phyloP scores from a whole-genome alignment of 805 yeast species.

The Blastobotrys americana region DNA sequence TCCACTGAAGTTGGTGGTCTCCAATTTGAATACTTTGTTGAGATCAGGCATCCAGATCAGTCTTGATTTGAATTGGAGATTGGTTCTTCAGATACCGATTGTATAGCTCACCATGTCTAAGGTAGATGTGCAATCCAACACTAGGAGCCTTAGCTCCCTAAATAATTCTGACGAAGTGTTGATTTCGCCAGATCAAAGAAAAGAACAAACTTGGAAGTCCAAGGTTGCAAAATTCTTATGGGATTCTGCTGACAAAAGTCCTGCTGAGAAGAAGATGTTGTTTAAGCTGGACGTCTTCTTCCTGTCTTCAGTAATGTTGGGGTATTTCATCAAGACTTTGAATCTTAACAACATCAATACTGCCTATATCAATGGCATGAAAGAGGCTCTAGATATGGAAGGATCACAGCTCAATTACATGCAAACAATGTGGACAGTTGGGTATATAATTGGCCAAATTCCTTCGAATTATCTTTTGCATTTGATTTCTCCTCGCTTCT shows the following conservation, averaged over 20 bases:
- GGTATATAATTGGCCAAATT: slow-evolving; percentile 45
- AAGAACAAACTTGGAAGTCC: slow-evolving; percentile 12
- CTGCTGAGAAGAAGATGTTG: slow-evolving; percentile 32
- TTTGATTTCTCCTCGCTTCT: slow-evolving; percentile 38
- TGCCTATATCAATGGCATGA: slow-evolving; percentile 44
- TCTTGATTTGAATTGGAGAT: too few species aligned
- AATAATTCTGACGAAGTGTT: not conserved
- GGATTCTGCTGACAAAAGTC: slow-evolving; percentile 33
- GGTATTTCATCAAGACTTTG: slow-evolving; percentile 41
- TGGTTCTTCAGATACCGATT: too few species aligned
- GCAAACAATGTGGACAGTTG: slow-evolving; percentile 42
- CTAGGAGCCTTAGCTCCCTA: not conserved
- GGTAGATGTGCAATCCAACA: not conserved
- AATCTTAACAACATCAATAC: slow-evolving; percentile 38
- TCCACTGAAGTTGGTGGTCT: too few species aligned
- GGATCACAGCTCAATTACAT: slow-evolving; percentile 41
- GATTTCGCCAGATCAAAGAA: not conserved
- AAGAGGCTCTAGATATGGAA: slow-evolving; percentile 36
- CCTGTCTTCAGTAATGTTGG: slow-evolving; percentile 37
- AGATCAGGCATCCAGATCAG: too few species aligned
- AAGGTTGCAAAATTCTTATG: slow-evolving; percentile 17
- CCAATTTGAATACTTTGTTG: too few species aligned
- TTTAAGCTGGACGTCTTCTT: slow-evolving; percentile 36
- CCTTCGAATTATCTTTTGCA: slow-evolving; percentile 40
- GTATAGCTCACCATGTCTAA: not conserved